Evolutionary conservation across 1,284 basidiomycete genomes (phyloP).

Genomic region (Cerrena zonata): DNA sequence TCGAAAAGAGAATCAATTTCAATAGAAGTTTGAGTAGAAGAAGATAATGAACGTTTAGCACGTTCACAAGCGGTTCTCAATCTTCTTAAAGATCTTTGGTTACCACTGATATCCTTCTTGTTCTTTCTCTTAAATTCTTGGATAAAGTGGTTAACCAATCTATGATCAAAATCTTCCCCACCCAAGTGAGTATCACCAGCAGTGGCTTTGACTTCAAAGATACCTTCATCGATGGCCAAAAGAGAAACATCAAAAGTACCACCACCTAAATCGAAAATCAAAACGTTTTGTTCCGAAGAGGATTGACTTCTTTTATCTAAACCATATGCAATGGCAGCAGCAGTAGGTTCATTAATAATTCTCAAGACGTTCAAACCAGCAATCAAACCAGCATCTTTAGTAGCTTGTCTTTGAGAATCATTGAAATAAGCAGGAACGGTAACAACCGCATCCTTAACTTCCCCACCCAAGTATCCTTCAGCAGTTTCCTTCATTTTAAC

Average conservation of each 20-base stretch:
- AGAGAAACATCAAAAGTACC: conserved; percentile 99
- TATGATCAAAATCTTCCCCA: conserved; percentile 99
- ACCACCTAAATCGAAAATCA: too few relatives aligned
- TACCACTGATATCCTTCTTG: conserved; percentile 92
- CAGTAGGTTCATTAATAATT: conserved; percentile 95
- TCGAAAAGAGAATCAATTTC: conserved; percentile 98
- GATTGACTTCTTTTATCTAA: conserved; percentile 90
- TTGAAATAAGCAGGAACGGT: too few relatives aligned
- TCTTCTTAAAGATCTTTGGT: conserved; percentile 93
- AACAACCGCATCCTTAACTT: conserved; percentile 79
- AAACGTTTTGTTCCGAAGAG: conserved; percentile 81
- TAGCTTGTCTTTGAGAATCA: conserved; percentile 93
- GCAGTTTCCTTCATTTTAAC: conserved; percentile 98
- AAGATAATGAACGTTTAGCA: conserved; percentile 97
- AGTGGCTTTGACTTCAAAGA: conserved; percentile 99
- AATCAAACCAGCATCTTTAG: conserved; percentile 90
- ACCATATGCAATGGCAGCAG: conserved; percentile 92
- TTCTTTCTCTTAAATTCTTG: conserved; percentile 99
- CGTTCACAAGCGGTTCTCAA: conserved; percentile 97
- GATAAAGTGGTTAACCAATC: conserved; percentile 95
- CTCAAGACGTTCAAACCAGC: conserved; percentile 89
- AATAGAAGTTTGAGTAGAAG: conserved; percentile 92
- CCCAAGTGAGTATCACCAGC: too few relatives aligned
- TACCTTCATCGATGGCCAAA: conserved; percentile 94
- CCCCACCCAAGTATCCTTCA: conserved; percentile 88